Evolutionary conservation across 495 filamentous ascomycete species (phyloP).

Genomic region (Podospora bellae-mahoneyi): DNA sequence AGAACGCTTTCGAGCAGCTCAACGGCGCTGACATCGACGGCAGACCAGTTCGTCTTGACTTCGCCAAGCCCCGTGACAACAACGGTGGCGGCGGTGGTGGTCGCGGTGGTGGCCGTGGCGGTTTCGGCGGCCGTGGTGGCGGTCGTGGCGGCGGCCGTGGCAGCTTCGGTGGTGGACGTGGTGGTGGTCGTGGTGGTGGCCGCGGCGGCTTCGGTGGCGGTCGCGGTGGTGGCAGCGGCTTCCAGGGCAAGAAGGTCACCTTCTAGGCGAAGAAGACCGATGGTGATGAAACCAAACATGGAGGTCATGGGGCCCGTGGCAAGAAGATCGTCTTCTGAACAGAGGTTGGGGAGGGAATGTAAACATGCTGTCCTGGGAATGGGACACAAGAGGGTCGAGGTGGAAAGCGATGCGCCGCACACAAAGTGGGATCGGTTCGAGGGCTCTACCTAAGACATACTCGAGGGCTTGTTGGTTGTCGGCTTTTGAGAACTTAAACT

Average conservation of each 20-base stretch:
- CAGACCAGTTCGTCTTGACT: conserved; percentile 85
- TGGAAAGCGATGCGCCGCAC: conserved; percentile 34
- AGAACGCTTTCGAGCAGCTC: conserved; percentile 67
- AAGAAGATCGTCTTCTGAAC: conserved; percentile 85
- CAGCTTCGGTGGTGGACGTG: conserved; percentile 48
- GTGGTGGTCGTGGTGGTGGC: conserved; percentile 44
- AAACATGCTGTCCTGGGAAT: background rate
- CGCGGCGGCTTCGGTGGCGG: conserved; percentile 43
- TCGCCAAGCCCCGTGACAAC: conserved; percentile 68
- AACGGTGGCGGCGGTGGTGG: conserved; percentile 50
- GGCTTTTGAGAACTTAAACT: conserved; percentile 45
- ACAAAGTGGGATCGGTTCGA: conserved; percentile 34
- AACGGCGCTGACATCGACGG: conserved; percentile 71
- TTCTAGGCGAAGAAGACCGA: conserved; percentile 54
- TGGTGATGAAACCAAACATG: conserved; percentile 35
- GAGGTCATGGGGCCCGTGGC: conserved; percentile 69
- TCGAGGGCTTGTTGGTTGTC: conserved; percentile 51
- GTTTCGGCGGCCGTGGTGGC: conserved; percentile 49
- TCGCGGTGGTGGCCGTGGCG: conserved; percentile 44
- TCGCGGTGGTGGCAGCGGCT: conserved; percentile 53
- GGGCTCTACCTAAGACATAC: conserved; percentile 38
- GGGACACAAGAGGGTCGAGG: background rate
- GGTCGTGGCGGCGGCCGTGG: conserved; percentile 51
- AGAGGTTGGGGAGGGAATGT: background rate
- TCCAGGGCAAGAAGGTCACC: conserved; percentile 87